Conservation (phyloP, 768 basidiomycete species). For the Cystobasidiopsis lactophilus region DNA sequence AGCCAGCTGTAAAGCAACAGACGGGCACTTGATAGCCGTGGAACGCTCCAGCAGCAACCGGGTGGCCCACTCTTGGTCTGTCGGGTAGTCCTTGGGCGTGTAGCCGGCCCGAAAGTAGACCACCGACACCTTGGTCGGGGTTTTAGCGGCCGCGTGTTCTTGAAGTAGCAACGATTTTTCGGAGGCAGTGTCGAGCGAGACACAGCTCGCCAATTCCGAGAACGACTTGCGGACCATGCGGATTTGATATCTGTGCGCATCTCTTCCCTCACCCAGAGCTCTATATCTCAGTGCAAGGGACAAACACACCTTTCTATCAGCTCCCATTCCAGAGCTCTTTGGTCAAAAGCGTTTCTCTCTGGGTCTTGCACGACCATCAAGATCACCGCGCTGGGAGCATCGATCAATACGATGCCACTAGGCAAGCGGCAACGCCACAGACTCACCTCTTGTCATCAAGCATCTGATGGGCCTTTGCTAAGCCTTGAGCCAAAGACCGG, state of each 20-base stretch:
- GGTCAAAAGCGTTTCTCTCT: slow-evolving; percentile 89
- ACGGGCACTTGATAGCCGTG: slow-evolving; percentile 76
- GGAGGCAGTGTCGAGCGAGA: slow-evolving; percentile 29
- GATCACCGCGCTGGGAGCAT: slow-evolving; percentile 32
- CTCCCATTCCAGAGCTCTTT: slow-evolving; percentile 68
- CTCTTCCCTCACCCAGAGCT: too few species aligned
- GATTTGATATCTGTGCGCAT: slow-evolving; percentile 41
- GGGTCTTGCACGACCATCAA: slow-evolving; percentile 73
- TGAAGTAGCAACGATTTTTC: background rate
- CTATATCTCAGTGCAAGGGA: background rate
- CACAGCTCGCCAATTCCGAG: slow-evolving; percentile 39
- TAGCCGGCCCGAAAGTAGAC: slow-evolving; percentile 87
- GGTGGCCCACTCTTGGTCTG: slow-evolving; percentile 39
- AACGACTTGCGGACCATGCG: slow-evolving; percentile 32
- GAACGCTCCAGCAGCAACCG: slow-evolving; percentile 62
- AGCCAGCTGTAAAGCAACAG: slow-evolving; percentile 74
- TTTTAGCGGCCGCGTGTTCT: background rate
- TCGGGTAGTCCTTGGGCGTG: slow-evolving; percentile 55
- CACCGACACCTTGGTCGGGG: slow-evolving; percentile 50
- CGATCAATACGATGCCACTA: too few species aligned
- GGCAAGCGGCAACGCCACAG: background rate
- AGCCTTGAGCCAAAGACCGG: slow-evolving; percentile 44
- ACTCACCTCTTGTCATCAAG: slow-evolving; percentile 8
- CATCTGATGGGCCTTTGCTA: slow-evolving; percentile 56
- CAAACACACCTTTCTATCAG: slow-evolving; percentile 45